Percentiles rank a stretch among this genome's conserved stretches.
phyloP scores from a whole-genome alignment of 2,329 filamentous ascomycete species.

The Botrytis byssoidea region DNA sequence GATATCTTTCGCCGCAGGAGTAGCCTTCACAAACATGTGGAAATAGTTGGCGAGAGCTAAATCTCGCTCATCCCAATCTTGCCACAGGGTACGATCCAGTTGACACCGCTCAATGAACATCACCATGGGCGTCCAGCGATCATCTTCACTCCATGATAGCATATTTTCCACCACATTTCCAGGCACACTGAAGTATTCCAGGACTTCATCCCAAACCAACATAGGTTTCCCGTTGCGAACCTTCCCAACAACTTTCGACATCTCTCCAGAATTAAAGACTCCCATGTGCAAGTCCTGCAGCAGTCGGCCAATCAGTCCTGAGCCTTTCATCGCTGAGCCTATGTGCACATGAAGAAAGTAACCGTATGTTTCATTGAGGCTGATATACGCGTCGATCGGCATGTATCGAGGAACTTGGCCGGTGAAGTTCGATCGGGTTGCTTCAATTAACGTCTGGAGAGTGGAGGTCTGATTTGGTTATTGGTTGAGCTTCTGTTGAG shows the following conservation, averaged over 20 bases:
- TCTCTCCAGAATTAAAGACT: not conserved
- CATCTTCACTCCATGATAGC: not conserved
- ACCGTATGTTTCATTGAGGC: not conserved
- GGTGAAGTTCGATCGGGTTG: not conserved
- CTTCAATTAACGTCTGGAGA: not conserved
- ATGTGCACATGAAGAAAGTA: not conserved
- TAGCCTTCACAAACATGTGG: not conserved
- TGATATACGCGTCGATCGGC: not conserved
- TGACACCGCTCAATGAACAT: constrained; percentile 10
- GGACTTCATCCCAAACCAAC: constrained; percentile 5
- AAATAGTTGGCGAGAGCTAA: not conserved
- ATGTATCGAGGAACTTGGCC: fast-evolving
- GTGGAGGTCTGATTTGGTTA: not conserved
- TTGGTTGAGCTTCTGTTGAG: not conserved
- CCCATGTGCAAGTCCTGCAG: not conserved
- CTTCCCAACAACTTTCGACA: not conserved
- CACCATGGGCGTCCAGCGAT: not conserved
- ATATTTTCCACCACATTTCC: not conserved
- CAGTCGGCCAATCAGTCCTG: not conserved
- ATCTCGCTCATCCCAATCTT: not conserved
- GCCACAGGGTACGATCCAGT: not conserved
- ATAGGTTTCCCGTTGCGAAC: not conserved
- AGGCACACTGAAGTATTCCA: not conserved
- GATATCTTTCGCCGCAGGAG: not conserved
- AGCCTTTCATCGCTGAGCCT: not conserved